Evolutionary conservation across 805 yeast genomes (phyloP), one percentile per base, ranked within the genome.

Genomic region (Wickerhamiella bombiphila): DNA sequence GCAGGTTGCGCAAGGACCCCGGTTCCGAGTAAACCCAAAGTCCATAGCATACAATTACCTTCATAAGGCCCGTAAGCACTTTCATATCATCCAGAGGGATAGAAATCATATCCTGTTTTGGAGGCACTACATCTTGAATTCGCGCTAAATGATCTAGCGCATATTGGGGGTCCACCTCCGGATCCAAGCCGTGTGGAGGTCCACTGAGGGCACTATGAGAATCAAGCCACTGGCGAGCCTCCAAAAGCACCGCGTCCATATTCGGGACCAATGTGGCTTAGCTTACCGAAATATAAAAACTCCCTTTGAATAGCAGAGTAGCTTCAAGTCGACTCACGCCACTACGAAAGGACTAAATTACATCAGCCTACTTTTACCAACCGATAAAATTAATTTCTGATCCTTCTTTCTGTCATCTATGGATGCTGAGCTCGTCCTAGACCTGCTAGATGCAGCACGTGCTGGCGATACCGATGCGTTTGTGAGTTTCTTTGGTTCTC

Each of bases 61-160:
- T 78, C 15, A 79, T 55, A 32, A 88, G 52, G 17, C 65, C 69
- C 25, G 79, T 76, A 39, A 91, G 69, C 3, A 72, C 68, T 52
- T 75, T 79, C 68, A 88, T 74, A 54, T 91, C 97, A 49, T 82
- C 85, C 7, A 88, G 63, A 0, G 96, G 81, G 13, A 88, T 76
- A 6, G 78, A 39, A 14, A 62, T 47, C 29, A 59, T 37, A 18
- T 50, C 52, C 7, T 21, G 15, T 11, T 21, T 16, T 7, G 28
- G 20, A 8, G 41, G 32, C 11, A 37, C n/a, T 21, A 20, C 34
- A 15, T 24, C 8, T 21, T 37, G 35, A 22, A 39, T 36, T 2
- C 19, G 29, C 6, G 3, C 5, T 3, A 45, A 29, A 29, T n/a
- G n/a, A n/a, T n/a, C n/a, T n/a, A n/a, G n/a, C n/a, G n/a, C n/a